phyloP scores from a whole-genome alignment of 225 moss, liverwort and hornwort species.

The Bryoerythrophyllum caledonicum region DNA sequence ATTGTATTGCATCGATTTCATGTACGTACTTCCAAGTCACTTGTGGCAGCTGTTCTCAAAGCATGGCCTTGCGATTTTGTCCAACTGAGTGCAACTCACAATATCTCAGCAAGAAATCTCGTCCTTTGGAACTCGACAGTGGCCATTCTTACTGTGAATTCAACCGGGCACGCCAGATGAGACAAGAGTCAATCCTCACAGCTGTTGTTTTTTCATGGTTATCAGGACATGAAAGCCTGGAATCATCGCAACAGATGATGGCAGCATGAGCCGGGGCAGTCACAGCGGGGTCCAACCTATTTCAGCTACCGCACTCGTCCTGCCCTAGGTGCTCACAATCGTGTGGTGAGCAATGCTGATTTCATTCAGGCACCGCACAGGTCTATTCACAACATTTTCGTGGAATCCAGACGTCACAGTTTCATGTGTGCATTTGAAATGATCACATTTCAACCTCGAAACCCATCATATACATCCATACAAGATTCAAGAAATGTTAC shows the following conservation, averaged over 20 bases:
- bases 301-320: background rate
- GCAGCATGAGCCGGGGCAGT: background rate
- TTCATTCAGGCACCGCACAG: background rate
- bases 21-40: no score
- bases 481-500: no score
- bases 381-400: background rate
- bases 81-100: background rate
- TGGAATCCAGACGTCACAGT: background rate
- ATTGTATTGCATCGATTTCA: no score
- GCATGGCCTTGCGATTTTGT: background rate
- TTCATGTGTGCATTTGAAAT: no score
- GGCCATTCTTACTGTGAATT: background rate
- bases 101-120: background rate
- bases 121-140: background rate
- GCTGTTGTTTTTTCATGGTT: background rate
- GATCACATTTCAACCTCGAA: no score
- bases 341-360: conserved; percentile 1
- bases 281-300: background rate
- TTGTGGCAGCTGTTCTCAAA: no score
- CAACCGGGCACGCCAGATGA: background rate
- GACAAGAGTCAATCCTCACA: background rate
- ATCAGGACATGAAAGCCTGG: background rate
- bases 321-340: background rate
- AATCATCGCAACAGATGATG: background rate
- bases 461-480: no score